Evolutionary conservation across 371 early-diverging fungal species (phyloP), one percentile per base, ranked within the genome.

Genomic region (Mortierella sp.): DNA sequence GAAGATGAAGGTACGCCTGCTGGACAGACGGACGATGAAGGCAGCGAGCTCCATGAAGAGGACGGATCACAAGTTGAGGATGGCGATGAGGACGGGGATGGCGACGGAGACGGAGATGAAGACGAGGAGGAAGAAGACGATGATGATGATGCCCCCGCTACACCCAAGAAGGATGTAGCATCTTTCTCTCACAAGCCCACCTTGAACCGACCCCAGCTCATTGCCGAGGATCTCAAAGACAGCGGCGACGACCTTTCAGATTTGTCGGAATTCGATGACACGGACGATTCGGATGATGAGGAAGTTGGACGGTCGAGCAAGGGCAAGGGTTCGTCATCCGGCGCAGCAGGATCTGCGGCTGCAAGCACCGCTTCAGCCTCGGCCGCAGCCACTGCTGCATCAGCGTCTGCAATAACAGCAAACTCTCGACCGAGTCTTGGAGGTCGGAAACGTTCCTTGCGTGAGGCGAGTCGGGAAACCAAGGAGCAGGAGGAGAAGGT

Each of bases 211-310:
- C 80, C 82, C 28, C 84, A 84, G 44, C 60, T 76, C 13, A 85
- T 80, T 38, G 82, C 76, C 47, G 86, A 85, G 21, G 86, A 85
- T 26, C 48, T 80, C 54, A 82, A 82, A 80, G 82, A 85, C 28
- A 85, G 86, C 42, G 86, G 82, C n/a, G 86, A 85, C 34, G 86
- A 85, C 3, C 82, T 85, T 11, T 85, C 86, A 7, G 86, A 85
- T 65, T 68, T 84, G 50, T 84, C 86, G 19, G 86, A 80, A n/a
- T 81, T 84, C 60, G 84, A 84, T 11, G 85, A 84, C 48, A 58
- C 82, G 42, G 85, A 84, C 28, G 86, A 85, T 34, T 85, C 86
- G 19, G 86, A 82, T 57, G 86, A 85, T 6, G 86, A 79, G 3
- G 72, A 78, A 21, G 47, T 55, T 38, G 47, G 75, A 55, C 58